Evolutionary conservation across 2,329 filamentous ascomycete species (phyloP), one percentile per base, ranked within the genome.

Genomic region (Sarocladiaceae sp.): DNA sequence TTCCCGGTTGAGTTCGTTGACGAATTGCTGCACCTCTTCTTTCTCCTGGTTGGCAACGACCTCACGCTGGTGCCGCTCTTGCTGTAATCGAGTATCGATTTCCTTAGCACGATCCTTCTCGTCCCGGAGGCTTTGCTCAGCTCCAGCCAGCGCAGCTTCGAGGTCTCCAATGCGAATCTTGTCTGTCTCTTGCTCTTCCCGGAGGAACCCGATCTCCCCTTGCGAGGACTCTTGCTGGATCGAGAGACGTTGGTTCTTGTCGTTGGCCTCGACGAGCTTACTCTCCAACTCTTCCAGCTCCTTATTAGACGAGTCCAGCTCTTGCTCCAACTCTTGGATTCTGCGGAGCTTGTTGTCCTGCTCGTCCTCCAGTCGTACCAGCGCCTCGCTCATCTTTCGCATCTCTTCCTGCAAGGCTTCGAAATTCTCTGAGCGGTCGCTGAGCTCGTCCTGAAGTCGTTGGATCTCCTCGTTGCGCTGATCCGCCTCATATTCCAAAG

Each of bases 121-220:
- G 43, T 93, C 89, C 46, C 85, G 79, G n/a, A 95, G 69, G 40
- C 72, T 79, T 56, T 88, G 80, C 60, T 94, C 85, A n/a, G 82
- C 77, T 46, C 80, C 84, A 55, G 87, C 85, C 29, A 96, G 68
- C 12, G 83, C 81, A 7, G 88, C 86, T 58, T 97, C 90, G 6
- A 97, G 73, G 57, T 97, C 89, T 29, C 91, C 88, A 56, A 98
- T 97, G 65, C 89, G 90, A 60, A 98, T 95, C 74, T 98, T 98
- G 70, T 98, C 93, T 15, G 79, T 80, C 64, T 98, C 93, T 63
- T 98, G 93, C 68, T 98, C 93, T 60, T 98, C 93, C 2, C 93
- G 83, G 42, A 98, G 65, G 74, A 98, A 98, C 1, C 87, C 83
- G 64, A 97, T 94, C 63, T 98, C 93, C 47, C 84, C 84, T 55